phyloP scores from a whole-genome alignment of 495 filamentous ascomycete species.

The Daldinia loculata region DNA sequence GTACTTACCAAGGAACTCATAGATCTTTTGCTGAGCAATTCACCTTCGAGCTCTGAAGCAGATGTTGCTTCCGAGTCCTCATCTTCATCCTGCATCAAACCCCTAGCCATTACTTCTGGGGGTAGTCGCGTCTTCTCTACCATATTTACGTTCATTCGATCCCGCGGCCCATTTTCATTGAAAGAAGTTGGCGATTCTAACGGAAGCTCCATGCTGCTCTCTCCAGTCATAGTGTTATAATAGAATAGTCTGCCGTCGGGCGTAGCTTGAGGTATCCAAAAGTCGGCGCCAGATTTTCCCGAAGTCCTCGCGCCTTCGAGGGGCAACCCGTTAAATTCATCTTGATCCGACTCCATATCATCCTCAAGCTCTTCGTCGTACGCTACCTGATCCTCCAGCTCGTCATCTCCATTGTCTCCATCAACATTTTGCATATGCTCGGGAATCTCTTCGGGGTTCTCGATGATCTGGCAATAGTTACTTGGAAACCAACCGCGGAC shows the following conservation, averaged over 20 bases:
- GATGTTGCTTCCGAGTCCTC: constrained; percentile 79
- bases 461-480: constrained; percentile 92
- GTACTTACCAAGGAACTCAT: constrained; percentile 61
- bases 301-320: constrained; percentile 72
- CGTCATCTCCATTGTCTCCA: constrained; percentile 75
- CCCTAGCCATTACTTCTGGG: constrained; percentile 89
- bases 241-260: constrained; percentile 94
- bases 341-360: constrained; percentile 69
- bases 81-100: constrained; percentile 83
- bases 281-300: constrained; percentile 88
- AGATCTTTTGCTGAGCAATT: constrained; percentile 59
- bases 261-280: constrained; percentile 98
- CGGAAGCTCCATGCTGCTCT: constrained; percentile 91
- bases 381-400: constrained; percentile 62
- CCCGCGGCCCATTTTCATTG: constrained; percentile 83
- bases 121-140: constrained; percentile 91
- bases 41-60: constrained; percentile 83
- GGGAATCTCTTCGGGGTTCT: constrained; percentile 71
- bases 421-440: constrained; percentile 68
- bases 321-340: constrained; percentile 67
- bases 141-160: constrained; percentile 86
- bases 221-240: constrained; percentile 95
- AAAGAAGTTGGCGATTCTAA: constrained; percentile 85
- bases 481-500: constrained; percentile 98
- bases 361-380: constrained; percentile 62